Evolutionary conservation across 2,329 filamentous ascomycete species (phyloP), one percentile per base, ranked within the genome.

Genomic region (Cladosporium oxysporum): DNA sequence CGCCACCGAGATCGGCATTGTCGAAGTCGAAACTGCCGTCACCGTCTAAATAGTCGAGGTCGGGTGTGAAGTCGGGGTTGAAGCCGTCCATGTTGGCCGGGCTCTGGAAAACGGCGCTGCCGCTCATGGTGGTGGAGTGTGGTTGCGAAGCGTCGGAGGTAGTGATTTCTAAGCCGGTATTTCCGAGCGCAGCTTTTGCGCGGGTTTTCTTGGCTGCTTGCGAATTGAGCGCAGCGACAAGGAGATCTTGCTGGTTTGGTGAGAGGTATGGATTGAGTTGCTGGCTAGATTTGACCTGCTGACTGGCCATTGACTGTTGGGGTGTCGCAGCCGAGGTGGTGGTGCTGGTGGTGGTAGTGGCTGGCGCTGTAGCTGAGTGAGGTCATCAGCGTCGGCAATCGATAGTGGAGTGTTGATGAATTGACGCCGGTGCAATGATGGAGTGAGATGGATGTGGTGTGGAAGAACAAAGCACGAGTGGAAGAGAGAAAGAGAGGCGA

Each of bases 21-120:
- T 92, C 89, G 69, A 93, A 93, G 76, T 65, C 63, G 37, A 92
- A 93, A 75, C 84, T 89, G 41, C 85, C 86, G 73, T 93, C 91
- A 66, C 83, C 83, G 66, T 93, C 91, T 66, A 92, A 88, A 57
- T 93, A 95, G 75, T 97, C 92, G 66, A 96, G 83, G 74, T 89
- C 93, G 0, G 93, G 92, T 69, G 90, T 95, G 68, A 73, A 74
- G 52, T 75, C 74, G 62, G 72, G 68, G 21, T 71, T 71, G 64
- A 72, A 71, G 44, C 67, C 69, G 62, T 75, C 72, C 55, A 75
- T 64, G 37, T 57, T 63, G 33, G 21, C 23, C 49, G 61, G 61
- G 26, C 61, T 59, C 41, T 65, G 63, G 26, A 52, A 65, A 26
- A 65, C 31, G 33, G 55, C 55, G 66, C 66, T 66, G 55, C 37